Percentiles rank a stretch among this genome's conserved stretches.
Conservation (phyloP, 202 grass and related monocot species). For the Digitaria exilis region DNA sequence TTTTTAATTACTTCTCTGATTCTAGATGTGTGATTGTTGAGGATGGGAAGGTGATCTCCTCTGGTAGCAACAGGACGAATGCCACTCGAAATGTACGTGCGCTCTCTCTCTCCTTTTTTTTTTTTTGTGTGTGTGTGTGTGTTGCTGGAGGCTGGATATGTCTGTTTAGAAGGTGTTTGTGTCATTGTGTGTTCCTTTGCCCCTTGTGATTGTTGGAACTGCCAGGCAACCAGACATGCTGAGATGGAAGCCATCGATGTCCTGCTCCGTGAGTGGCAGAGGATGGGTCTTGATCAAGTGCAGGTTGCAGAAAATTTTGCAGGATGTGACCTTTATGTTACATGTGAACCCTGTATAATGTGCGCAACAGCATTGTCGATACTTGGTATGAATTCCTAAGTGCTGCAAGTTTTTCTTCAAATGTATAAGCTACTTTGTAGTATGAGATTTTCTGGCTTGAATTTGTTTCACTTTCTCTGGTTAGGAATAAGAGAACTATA, state of each 20-base stretch:
- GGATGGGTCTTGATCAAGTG: conserved; percentile 54
- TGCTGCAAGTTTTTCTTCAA: not conserved
- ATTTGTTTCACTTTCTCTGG: conserved; percentile 20
- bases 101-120: not conserved
- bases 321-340: conserved; percentile 83
- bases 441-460: conserved; percentile 19
- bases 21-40: conserved; percentile 85
- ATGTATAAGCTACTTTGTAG: conserved; percentile 7
- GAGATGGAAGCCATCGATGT: conserved; percentile 93
- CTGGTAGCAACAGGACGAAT: conserved; percentile 78
- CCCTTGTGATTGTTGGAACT: conserved; percentile 11
- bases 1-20: conserved; percentile 8
- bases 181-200: not conserved
- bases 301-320: conserved; percentile 70
- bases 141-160: too few species aligned
- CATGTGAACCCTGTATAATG: conserved; percentile 95
- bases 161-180: too few species aligned
- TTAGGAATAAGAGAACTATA: conserved; percentile 81
- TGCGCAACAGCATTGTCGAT: conserved; percentile 77
- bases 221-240: conserved; percentile 90
- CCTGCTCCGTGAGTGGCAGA: conserved; percentile 84
- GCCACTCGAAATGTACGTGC: conserved; percentile 77
- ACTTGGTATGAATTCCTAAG: conserved; percentile 53
- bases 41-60: conserved; percentile 72
- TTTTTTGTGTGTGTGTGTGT: too few species aligned